Evolutionary conservation across 2,329 filamentous ascomycete species (phyloP), one percentile per base, ranked within the genome.

Genomic region (Stagonosporopsis cucurbitacearum): DNA sequence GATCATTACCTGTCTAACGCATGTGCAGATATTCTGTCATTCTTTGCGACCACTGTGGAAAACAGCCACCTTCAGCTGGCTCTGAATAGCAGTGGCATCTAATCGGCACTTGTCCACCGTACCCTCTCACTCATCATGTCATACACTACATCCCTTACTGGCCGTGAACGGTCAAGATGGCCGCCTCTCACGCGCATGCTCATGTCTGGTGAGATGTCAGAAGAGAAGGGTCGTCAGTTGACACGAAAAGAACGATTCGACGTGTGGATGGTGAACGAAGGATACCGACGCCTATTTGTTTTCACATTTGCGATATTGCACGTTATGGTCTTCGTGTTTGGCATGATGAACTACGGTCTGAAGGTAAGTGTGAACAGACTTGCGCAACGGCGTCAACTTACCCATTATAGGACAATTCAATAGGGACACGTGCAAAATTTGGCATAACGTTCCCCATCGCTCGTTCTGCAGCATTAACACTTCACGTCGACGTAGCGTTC

Each of bases 191-290:
- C 89, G 58, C 86, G 90, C 62, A 91, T 94, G 88, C 79, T 95
- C 72, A 84, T 93, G 73, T 92, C 90, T 52, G 90, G 90, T 45
- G 89, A 92, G 79, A 89, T 93, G 85, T 91, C 87, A 50, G 87
- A 87, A 68, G 88, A 92, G 72, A 84, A 81, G 68, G 87, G 89
- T 64, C 87, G 86, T 71, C 83, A 87, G 53, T 79, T 94, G 65
- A 86, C 85, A 22, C 76, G 84, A 60, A 84, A 85, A 69, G 89
- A 94, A 74, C 89, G 85, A 72, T 89, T 94, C 70, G 88, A 93
- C 75, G 82, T 87, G 63, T 95, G 91, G 91, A 93, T 95, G 90
- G 88, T 94, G 59, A 94, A 94, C 73, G 91, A 94, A 73, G 91
- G 91, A 58, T 92, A 92, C 74, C 84, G 89, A 72, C 82, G 89